Evolutionary conservation across 1,284 basidiomycete species (phyloP), one percentile per base, ranked within the genome.

Genomic region (Sparassis latifolia): DNA sequence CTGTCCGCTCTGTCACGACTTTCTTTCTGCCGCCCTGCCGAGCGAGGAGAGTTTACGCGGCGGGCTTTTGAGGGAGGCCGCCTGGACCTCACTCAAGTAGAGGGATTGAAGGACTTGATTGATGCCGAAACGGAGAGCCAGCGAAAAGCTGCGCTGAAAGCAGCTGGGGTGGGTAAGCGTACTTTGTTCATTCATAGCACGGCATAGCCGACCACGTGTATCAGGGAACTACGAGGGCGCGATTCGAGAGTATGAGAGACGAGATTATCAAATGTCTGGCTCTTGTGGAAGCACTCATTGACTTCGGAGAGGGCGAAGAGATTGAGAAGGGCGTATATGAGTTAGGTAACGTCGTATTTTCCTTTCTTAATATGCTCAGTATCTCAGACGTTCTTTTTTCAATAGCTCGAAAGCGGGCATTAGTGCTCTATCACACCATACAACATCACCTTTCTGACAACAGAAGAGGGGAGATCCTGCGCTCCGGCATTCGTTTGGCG

Each of bases 221-320:
- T 20, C 57, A 91, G 86, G 89, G 89, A 38, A 60, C 68, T 28
- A 74, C 79, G 35, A 70, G 79, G 49, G 66, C 69, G 27, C 73
- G 77, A 46, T 89, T 86, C 56, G 81, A 89, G 44, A 61, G 73
- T 2, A 68, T 95, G 42, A 73, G 92, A 44, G 62, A 64, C 5
- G 75, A 80, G 30, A 80, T 92, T 30, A 78, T 94, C 38, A 69
- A 77, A 30, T 85, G 84, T 49, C 78, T 91, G 44, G 84, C 91
- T 9, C 76, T 84, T 55, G 74, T 90, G 0, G 92, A 96, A 66
- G 92, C 92, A 1, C 69, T 94, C 39, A 93, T 96, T 51, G 92
- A 95, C 65, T 96, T 95, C 65, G 86, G 87, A 4, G 92, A 95
- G 66, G 88, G 86, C 29, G 91, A 94, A 62, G 86, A 90, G 27